These are phyloP conservation scores for Marasmius tenuissimus DNA, from an alignment of 1,284 basidiomycete genomes.

Conservation along the genomic window DNA sequence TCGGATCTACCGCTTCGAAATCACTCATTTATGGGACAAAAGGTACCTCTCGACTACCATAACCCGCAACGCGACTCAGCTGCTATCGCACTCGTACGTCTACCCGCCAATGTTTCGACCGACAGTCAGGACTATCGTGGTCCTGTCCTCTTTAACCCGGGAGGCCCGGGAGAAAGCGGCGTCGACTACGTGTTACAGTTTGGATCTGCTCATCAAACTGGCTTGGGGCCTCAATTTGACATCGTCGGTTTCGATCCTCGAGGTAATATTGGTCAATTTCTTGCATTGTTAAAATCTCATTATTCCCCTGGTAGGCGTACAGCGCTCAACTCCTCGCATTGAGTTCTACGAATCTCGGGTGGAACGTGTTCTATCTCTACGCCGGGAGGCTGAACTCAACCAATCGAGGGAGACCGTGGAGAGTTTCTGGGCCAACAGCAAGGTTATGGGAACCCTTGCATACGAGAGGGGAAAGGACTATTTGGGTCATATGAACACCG, in stretches of 20 bases:
- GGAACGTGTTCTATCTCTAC: constrained; percentile 8
- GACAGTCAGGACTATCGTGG: constrained; percentile 36
- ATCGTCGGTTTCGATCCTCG: constrained; percentile 52
- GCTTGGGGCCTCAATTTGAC: constrained; percentile 47
- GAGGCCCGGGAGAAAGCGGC: constrained; percentile 44
- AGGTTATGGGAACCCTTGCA: constrained; percentile 21
- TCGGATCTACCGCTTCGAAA: not conserved
- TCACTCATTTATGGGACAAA: not conserved
- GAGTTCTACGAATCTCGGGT: not conserved
- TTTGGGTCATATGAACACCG: constrained; percentile 40
- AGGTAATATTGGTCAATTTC: no score
- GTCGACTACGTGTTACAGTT: constrained; percentile 23
- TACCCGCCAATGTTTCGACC: constrained; percentile 21
- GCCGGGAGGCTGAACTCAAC: constrained; percentile 9
- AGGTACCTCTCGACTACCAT: constrained; percentile 16
- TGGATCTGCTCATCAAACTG: constrained; percentile 28
- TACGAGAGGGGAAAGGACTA: constrained; percentile 19
- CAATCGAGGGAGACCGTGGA: constrained; percentile 17
- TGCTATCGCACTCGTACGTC: constrained; percentile 36
- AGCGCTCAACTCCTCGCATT: not conserved
- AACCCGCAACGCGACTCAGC: constrained; percentile 24
- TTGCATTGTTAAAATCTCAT: no score
- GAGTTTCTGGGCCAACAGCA: constrained; percentile 15
- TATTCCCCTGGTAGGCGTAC: constrained; percentile 6
- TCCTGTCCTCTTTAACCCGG: constrained; percentile 51